Percentiles rank a stretch among this genome's conserved stretches.
phyloP scores from a whole-genome alignment of 208 protist genomes.

The Tritrichomonas foetus region DNA sequence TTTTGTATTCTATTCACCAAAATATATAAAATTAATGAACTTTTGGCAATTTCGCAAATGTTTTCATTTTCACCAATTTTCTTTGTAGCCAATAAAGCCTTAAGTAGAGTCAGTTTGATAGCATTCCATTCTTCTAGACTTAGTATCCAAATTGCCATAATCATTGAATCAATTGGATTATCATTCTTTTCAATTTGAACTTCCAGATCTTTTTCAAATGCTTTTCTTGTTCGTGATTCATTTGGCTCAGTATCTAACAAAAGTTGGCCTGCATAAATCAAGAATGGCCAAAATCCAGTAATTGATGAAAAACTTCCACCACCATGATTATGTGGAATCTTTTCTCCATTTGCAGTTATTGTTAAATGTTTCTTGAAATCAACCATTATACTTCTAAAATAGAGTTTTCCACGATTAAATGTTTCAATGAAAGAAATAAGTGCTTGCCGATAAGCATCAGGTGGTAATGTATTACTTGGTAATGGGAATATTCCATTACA shows the following conservation, averaged over 20 bases:
- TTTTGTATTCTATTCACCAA: not conserved
- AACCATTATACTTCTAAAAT: not conserved
- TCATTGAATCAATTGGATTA: too few relatives aligned
- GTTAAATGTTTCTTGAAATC: not conserved
- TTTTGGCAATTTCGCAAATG: not conserved
- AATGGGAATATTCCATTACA: slow-evolving; percentile 3
- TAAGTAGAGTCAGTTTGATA: not conserved
- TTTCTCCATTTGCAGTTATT: not conserved
- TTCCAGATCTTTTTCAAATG: not conserved
- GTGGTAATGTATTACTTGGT: not conserved
- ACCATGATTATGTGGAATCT: not conserved
- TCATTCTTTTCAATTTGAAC: not conserved
- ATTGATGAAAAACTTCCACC: not conserved
- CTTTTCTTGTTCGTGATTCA: not conserved
- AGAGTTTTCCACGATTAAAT: too few relatives aligned
- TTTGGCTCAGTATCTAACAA: not conserved
- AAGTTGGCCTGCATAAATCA: not conserved
- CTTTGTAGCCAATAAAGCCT: not conserved
- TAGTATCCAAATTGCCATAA: not conserved
- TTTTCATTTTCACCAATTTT: not conserved
- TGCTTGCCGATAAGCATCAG: not conserved
- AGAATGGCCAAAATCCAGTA: not conserved
- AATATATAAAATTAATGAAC: not conserved
- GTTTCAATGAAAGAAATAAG: not conserved
- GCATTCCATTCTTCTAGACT: not conserved